Evolutionary conservation across 1,284 basidiomycete species (phyloP).

Genomic region (Schizophyllum commune): DNA sequence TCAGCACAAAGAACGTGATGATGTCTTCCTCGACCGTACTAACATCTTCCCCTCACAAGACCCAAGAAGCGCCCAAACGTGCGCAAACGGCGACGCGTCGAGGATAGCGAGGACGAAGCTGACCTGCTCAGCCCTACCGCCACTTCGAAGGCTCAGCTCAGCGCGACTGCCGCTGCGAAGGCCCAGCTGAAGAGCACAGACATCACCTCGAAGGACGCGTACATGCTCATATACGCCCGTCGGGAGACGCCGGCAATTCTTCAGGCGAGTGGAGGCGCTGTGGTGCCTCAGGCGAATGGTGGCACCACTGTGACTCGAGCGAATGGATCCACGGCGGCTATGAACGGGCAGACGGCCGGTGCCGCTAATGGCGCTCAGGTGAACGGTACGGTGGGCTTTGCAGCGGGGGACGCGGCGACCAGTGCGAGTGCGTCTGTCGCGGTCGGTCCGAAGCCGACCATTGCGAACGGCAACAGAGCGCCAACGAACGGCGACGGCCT

Average conservation of each 20-base stretch:
- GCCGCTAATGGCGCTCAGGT: too few relatives aligned
- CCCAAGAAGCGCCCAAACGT: conserved; percentile 15
- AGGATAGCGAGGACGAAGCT: conserved; percentile 58
- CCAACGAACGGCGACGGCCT: neutral
- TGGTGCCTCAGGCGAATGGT: conserved; percentile 1
- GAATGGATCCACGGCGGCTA: too few relatives aligned
- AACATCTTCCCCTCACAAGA: conserved; percentile 2
- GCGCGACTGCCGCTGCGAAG: too few relatives aligned
- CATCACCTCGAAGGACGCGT: conserved; percentile 74
- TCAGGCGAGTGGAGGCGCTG: neutral
- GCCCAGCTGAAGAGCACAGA: conserved; percentile 10
- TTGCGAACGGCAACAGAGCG: neutral
- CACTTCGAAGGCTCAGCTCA: too few relatives aligned
- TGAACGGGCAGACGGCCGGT: too few relatives aligned
- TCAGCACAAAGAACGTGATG: conserved; percentile 19
- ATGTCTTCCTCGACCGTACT: too few relatives aligned
- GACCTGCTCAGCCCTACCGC: conserved; percentile 18
- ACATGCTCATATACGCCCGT: conserved; percentile 85
- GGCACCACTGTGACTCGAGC: too few relatives aligned
- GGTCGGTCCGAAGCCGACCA: too few relatives aligned
- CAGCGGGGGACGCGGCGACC: too few relatives aligned
- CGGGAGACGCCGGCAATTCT: conserved; percentile 16
- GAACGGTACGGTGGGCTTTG: too few relatives aligned
- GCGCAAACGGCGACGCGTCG: conserved; percentile 42
- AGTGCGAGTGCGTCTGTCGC: too few relatives aligned